Base-by-base conservation (phyloP, 1,139 yeast species). In the Saccharomycopsis hybrid region DNA sequence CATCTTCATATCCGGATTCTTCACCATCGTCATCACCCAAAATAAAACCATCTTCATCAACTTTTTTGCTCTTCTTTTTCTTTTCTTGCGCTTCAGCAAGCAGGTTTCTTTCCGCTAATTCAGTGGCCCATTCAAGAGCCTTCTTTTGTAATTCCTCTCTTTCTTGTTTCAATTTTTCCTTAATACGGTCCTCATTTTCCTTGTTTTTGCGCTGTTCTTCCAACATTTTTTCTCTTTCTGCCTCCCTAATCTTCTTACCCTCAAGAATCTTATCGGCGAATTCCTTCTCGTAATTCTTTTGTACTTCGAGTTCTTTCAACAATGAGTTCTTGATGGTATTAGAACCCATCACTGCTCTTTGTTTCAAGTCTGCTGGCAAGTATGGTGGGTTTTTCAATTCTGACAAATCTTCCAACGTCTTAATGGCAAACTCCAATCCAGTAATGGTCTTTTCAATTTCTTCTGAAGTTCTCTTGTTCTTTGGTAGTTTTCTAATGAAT, bases 341-440 rank as follows among this genome's bases (percentile, higher is more conserved):
- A 41, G 81, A 74, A 60, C 96, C 97, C 75, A 88, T 78, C 57
- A 78, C 78, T 18, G 94, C 94, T 68, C 97, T 82, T 54, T 88
- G 84, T 60, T 81, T 83, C 59, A 94, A 72, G 56, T 90, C 97
- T 27, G 79, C 78, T 45, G 79, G 77, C 11, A 94, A 82, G 67
- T 81, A 84, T 51, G 96, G 90, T 27, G 94, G 80, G 59, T 77
- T 70, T 52, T 72, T 70, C 44, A 72, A 77, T 8, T 76, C 78
- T 0, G 88, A 74, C 56, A 92, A 71, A 51, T 74, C 77, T 47
- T 76, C 77, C 60, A 94, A 73, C 1, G 74, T 65, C 8, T 64
- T 66, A 53, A 89, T 77, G 11, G 94, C 96, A 32, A 73, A 73
- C 35, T 78, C 75, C 56, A 90, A 73, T 3, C 81, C 85, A 9